Evolutionary conservation across 2,329 filamentous ascomycete species (phyloP).

Genomic region (Fusarium pseudocircinatum): DNA sequence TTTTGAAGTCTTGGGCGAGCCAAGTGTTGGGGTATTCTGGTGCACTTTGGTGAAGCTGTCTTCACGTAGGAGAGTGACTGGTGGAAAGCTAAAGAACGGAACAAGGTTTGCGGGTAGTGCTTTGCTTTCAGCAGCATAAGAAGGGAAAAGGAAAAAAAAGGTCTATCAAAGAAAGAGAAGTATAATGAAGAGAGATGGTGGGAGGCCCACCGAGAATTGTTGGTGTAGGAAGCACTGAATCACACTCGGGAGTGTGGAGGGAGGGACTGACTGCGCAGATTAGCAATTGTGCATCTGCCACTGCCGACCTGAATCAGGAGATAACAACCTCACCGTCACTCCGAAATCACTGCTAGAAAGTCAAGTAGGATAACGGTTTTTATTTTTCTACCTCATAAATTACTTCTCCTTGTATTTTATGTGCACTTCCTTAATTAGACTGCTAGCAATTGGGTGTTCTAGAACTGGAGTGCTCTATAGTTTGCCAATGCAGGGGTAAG

Average conservation of each 20-base stretch:
- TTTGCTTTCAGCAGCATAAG: background rate
- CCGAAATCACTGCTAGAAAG: background rate
- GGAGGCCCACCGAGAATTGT: background rate
- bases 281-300: background rate
- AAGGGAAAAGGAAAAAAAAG: background rate
- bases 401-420: background rate
- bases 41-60: background rate
- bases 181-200: background rate
- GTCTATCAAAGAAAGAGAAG: too few relatives aligned
- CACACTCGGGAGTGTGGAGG: background rate
- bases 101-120: background rate
- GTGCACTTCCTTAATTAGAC: background rate
- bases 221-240: conserved; percentile 13
- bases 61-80: background rate
- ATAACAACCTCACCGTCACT: background rate
- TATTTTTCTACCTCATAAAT: background rate
- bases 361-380: background rate
- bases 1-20: background rate
- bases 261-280: background rate
- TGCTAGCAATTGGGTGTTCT: background rate
- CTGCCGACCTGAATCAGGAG: background rate
- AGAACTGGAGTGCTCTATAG: background rate
- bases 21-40: background rate
- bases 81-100: background rate
- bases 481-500: background rate